These are phyloP conservation scores for Isatis tinctoria DNA, from an alignment of 345 rosid species.

Conservation along the genomic window DNA sequence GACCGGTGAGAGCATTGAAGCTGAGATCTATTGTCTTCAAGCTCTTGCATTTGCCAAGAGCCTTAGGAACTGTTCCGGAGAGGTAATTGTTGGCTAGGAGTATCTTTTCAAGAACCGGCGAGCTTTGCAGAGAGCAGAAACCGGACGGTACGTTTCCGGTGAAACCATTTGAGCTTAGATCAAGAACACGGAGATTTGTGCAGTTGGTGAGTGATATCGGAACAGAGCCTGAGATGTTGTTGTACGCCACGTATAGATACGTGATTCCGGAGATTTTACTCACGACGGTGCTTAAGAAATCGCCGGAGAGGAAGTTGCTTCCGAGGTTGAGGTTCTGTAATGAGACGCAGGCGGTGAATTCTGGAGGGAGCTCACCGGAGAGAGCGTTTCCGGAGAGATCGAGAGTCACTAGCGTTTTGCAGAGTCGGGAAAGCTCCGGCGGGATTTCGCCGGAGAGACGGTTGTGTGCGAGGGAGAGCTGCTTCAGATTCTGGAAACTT, in stretches of 20 bases:
- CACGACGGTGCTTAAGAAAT: slow-evolving; percentile 61
- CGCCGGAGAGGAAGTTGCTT: slow-evolving; percentile 64
- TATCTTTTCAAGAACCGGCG: slow-evolving; percentile 56
- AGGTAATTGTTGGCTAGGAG: slow-evolving; percentile 66
- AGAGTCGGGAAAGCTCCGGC: slow-evolving; percentile 54
- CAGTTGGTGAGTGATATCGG: slow-evolving; percentile 59
- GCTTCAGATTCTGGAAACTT: slow-evolving; percentile 48
- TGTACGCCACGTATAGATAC: slow-evolving; percentile 59
- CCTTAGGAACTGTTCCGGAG: slow-evolving; percentile 66
- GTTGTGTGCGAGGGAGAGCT: slow-evolving; percentile 58
- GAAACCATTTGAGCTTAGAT: slow-evolving; percentile 71
- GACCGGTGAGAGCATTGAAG: slow-evolving; percentile 69
- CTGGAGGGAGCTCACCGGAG: slow-evolving; percentile 53
- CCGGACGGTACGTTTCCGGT: slow-evolving; percentile 60
- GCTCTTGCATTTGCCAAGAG: slow-evolving; percentile 71
- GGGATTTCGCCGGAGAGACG: slow-evolving; percentile 62
- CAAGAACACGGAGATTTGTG: slow-evolving; percentile 66
- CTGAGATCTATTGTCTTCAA: slow-evolving; percentile 75
- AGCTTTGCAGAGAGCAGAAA: slow-evolving; percentile 51
- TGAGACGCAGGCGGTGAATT: slow-evolving; percentile 48
- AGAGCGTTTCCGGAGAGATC: slow-evolving; percentile 74
- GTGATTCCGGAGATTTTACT: slow-evolving; percentile 51
- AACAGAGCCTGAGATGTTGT: slow-evolving; percentile 70
- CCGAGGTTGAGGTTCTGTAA: slow-evolving; percentile 67
- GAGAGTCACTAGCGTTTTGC: slow-evolving; percentile 52